These are phyloP conservation scores for Wolfiporia cocos DNA, from an alignment of 1,284 basidiomycete species.

Conservation along the genomic window DNA sequence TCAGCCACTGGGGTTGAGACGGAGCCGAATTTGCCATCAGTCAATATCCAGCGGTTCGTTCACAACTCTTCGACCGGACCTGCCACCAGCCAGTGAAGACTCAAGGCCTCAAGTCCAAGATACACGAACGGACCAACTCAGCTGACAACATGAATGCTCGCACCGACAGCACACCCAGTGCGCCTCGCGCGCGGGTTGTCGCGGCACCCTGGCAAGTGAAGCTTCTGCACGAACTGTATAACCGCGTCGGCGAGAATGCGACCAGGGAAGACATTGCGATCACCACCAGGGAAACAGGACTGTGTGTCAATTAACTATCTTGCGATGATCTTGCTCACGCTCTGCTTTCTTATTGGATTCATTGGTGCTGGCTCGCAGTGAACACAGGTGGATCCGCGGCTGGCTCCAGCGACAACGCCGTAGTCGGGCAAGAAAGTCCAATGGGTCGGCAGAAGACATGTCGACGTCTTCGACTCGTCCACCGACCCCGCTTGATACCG, in stretches of 20 bases:
- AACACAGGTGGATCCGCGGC: constrained; percentile 17
- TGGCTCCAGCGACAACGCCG: constrained; percentile 15
- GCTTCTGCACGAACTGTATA: constrained; percentile 10
- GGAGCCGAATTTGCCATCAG: not conserved
- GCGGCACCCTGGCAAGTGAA: constrained; percentile 13
- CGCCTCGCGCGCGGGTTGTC: constrained; percentile 6
- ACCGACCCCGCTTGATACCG: not conserved
- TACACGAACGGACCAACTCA: no score
- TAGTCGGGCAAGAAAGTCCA: constrained; percentile 4
- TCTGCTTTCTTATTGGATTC: no score
- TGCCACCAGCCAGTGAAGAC: no score
- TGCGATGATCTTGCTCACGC: no score
- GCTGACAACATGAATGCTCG: no score
- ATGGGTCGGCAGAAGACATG: not conserved
- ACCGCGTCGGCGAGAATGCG: constrained; percentile 8
- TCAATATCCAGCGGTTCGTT: not conserved
- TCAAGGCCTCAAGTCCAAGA: no score
- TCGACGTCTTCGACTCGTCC: not conserved
- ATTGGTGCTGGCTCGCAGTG: no score
- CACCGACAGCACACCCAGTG: no score
- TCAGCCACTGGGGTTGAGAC: not conserved
- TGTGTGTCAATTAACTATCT: constrained; percentile 16
- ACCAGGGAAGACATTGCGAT: constrained; percentile 14
- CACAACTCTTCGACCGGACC: not conserved
- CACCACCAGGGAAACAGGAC: constrained; percentile 14